Base-by-base conservation (phyloP, 225 moss, liverwort and hornwort species). In the Antitrichia curtipendula region DNA sequence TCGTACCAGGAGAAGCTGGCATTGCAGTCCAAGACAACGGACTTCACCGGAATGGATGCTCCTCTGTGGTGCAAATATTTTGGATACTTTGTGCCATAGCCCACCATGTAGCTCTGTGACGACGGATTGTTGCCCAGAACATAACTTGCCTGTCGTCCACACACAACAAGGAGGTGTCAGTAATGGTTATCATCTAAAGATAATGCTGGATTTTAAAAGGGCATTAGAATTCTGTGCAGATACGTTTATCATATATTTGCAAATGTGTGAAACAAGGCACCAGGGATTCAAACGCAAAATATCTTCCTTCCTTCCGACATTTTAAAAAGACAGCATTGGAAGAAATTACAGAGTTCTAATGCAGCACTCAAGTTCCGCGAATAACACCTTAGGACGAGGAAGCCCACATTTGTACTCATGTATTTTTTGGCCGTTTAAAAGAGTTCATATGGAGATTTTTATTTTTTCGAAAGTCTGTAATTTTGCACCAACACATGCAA, bases 91-190 rank as follows among this genome's bases (percentile, higher is more conserved):
- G 78, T 75, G 74, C 99, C 97, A 50, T 97, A 99, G 34, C 99
- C 99, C 86, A 99, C 99, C 94, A 99, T 81, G 90, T 90, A 99
- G 85, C 97, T 99, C 88, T 82, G 92, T 28, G 94, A 82, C 86
- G 68, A 61, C 27, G 96, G 95, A 76, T 99, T 99, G 83, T 92
- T 91, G 56, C 99, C 99, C 57, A 99, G 88, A 20, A 99, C 91
- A 31, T 99, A 99, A 82, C 90, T 93, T 43, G 94, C 97, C 98
- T 98, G 93, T 32, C 17, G 31, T 52, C 73, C 59, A 74, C 64
- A 73, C 59, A 71, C 58, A 81, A 57, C 63, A 62, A 22, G 28
- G 24, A 36, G 50, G 18, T 60, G 62, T 82, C 54, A 36, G 63
- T 16, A 29, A 81, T 8, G 43, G 45, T 47, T 34, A 25, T 19